Base-by-base conservation (phyloP, 805 yeast genomes). In the Metschnikowia henanensis region DNA sequence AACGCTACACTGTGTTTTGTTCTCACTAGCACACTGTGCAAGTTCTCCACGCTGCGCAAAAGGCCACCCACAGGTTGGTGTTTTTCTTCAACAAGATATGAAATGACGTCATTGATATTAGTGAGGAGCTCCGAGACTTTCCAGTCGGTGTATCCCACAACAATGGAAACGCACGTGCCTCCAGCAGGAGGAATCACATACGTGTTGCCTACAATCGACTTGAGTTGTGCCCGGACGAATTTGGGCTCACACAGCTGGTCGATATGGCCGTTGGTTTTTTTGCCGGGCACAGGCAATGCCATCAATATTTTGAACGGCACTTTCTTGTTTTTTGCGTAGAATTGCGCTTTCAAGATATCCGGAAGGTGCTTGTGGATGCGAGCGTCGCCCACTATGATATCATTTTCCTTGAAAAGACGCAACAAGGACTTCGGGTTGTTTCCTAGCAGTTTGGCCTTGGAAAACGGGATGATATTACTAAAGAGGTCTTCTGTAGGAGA, bases 241-340 rank as follows among this genome's bases (percentile, higher is more conserved):
- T 72, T 71, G 0, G 86, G 75, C 49, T 88, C 94, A 48, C 87
- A 79, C 43, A 79, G 68, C 46, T 80, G 84, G 45, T 73, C 79
- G 9, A 38, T 44, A 54, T 76, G 75, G 30, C 74, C 57, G 45
- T 78, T 76, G 31, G 71, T 68, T 8, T 69, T 60, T 39, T 60
- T 65, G 45, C 62, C 57, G 37, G 67, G 47, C 47, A 57, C 50
- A 22, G 75, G 73, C 54, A 45, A 60, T 13, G 65, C 79, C 82
- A 85, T 75, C 56, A 82, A 84, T 3, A 87, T 59, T 72, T 84
- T 77, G 50, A 73, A 76, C 2, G 95, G 95, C 15, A 83, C 67
- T 53, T 80, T 83, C 52, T 79, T 83, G 49, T 80, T 80, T 45
- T 79, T 81, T 43, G 73, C 75, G 63, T 80, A 84, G 56, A 86